Evolutionary conservation across 1,139 yeast species (phyloP).

Genomic region (Yamadazyma spencermartinsiae): DNA sequence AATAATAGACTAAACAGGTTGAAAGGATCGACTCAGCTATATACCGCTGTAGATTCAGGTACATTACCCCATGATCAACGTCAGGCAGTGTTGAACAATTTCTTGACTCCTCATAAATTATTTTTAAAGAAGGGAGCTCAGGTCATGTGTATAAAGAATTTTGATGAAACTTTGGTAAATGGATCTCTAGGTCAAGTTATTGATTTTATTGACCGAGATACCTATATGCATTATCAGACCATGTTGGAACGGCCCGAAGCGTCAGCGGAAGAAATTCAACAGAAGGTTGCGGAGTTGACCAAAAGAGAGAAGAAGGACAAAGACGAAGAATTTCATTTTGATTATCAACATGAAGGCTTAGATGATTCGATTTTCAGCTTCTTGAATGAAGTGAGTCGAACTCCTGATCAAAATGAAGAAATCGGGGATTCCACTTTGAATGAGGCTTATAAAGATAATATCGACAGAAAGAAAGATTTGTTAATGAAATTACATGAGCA

Average conservation of each 20-base stretch:
- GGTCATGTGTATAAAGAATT: conserved; percentile 93
- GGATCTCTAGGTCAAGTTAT: conserved; percentile 86
- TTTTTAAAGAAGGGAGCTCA: conserved; percentile 81
- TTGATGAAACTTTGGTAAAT: conserved; percentile 84
- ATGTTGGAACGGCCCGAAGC: conserved; percentile 23
- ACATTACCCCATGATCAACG: conserved; percentile 43
- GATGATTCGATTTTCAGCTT: conserved; percentile 28
- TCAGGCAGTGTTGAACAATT: conserved; percentile 54
- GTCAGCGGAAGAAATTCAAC: conserved; percentile 18
- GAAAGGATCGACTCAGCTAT: conserved; percentile 49
- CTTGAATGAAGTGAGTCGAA: conserved; percentile 18
- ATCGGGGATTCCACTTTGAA: conserved; percentile 8
- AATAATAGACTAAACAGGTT: conserved; percentile 50
- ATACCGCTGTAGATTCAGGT: conserved; percentile 66
- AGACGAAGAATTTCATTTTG: conserved; percentile 10
- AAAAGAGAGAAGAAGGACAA: conserved; percentile 9
- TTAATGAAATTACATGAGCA: conserved; percentile 18
- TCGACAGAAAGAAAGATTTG: conserved; percentile 22
- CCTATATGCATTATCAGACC: conserved; percentile 28
- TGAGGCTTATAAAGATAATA: conserved; percentile 14
- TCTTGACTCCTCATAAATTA: conserved; percentile 68
- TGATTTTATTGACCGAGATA: conserved; percentile 40
- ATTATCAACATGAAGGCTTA: conserved; percentile 9
- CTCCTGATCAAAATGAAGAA: conserved; percentile 4
- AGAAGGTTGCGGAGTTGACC: conserved; percentile 5